These are phyloP conservation scores for Saccharomyces hybrid DNA, from an alignment of 1,139 yeast species.

Conservation along the genomic window DNA sequence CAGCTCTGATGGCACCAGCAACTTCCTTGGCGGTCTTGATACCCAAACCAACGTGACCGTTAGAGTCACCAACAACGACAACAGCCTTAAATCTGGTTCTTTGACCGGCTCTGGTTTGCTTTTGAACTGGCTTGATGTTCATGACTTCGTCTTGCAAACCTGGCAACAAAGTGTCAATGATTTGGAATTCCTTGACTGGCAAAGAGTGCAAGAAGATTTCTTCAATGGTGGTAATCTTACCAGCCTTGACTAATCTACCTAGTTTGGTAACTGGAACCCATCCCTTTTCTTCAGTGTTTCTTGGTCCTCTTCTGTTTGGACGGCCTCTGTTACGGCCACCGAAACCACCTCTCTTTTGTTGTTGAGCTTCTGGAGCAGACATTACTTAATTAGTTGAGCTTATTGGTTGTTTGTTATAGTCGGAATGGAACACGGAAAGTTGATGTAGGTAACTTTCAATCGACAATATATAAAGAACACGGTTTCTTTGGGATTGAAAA, in stretches of 20 bases:
- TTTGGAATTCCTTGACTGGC: constrained; percentile 99
- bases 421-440: constrained; percentile 90
- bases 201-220: constrained; percentile 99
- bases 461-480: constrained; percentile 39
- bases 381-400: constrained; percentile 32
- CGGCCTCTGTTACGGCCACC: constrained; percentile 63
- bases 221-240: constrained; percentile 93
- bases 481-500: background rate
- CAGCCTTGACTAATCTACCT: constrained; percentile 99
- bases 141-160: constrained; percentile 96
- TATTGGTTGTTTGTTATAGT: constrained; percentile 33
- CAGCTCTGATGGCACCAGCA: constrained; percentile 99
- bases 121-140: constrained; percentile 99
- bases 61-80: constrained; percentile 98
- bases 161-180: constrained; percentile 95
- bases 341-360: constrained; percentile 52
- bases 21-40: constrained; percentile 99
- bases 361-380: constrained; percentile 47
- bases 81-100: constrained; percentile 99
- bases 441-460: constrained; percentile 86
- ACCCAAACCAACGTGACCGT: constrained; percentile 99
- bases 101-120: constrained; percentile 99
- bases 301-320: constrained; percentile 53
- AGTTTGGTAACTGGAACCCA: constrained; percentile 99
- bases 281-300: constrained; percentile 92